Percentiles rank a stretch among this genome's conserved stretches.
Evolutionary conservation across 805 yeast species (phyloP).

Genomic region (Candida nemodendra): DNA sequence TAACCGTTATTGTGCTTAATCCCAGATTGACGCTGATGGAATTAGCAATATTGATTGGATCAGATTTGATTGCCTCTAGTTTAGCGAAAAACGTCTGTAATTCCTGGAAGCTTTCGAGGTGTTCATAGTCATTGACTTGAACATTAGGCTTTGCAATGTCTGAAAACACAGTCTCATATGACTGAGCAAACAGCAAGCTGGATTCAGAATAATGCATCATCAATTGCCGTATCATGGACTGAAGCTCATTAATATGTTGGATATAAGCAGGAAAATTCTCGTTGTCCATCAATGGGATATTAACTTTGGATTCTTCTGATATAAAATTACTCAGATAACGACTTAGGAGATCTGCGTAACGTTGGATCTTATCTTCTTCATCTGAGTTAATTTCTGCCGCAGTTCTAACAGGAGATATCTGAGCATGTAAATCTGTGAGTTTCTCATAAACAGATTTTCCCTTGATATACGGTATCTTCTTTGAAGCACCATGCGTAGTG

Average conservation of each 20-base stretch:
- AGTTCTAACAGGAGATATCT: background rate
- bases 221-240: slow-evolving; percentile 36
- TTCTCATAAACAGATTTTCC: background rate
- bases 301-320: slow-evolving; percentile 4
- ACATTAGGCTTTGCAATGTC: slow-evolving; percentile 6
- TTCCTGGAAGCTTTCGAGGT: slow-evolving; percentile 3
- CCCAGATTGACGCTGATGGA: slow-evolving; percentile 12
- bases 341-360: slow-evolving; percentile 26
- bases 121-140: slow-evolving; percentile 1
- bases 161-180: slow-evolving; percentile 12
- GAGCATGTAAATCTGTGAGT: background rate
- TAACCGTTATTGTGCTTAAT: slow-evolving; percentile 8
- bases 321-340: slow-evolving; percentile 6
- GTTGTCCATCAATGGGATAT: slow-evolving; percentile 4
- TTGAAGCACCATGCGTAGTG: no score
- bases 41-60: slow-evolving; percentile 2
- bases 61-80: slow-evolving; percentile 10
- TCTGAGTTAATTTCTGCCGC: background rate
- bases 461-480: background rate
- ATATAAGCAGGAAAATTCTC: slow-evolving; percentile 6
- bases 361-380: slow-evolving; percentile 24
- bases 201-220: slow-evolving; percentile 21
- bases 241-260: slow-evolving; percentile 29
- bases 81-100: slow-evolving; percentile 7
- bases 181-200: slow-evolving; percentile 15